A percentile compares a stretch with the other conserved stretches of the same genome.
These are phyloP conservation scores for Pontederia crassipes DNA, from an alignment of 176 grass and related monocot genomes.

Conservation along the genomic window DNA sequence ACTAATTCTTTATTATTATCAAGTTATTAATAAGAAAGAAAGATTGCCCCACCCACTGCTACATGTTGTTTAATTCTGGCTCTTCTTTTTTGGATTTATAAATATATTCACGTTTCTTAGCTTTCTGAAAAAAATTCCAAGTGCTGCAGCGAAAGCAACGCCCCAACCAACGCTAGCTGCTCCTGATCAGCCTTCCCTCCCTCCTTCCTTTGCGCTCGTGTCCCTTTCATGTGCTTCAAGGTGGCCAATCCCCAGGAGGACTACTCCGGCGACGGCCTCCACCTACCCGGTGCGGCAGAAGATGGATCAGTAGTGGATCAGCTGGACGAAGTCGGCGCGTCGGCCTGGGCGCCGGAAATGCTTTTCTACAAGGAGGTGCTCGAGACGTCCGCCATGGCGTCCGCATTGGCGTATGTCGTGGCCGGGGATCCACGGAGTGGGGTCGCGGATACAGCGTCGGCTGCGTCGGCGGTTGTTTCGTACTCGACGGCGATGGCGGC, in stretches of 20 bases:
- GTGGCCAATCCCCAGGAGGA: conserved; percentile 33
- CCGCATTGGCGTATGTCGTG: conserved; percentile 57
- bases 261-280: conserved; percentile 7
- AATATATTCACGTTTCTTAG: too few species aligned
- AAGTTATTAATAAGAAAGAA: too few species aligned
- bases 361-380: conserved; percentile 28
- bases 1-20: too few species aligned
- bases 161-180: too few species aligned
- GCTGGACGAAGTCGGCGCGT: neutral
- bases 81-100: too few species aligned
- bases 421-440: conserved; percentile 13
- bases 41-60: too few species aligned
- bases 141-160: too few species aligned
- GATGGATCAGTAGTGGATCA: neutral
- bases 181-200: neutral
- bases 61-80: too few species aligned
- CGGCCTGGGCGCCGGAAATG: neutral
- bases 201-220: neutral
- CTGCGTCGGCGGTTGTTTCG: neutral
- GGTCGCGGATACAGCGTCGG: neutral
- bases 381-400: conserved; percentile 68
- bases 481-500: neutral
- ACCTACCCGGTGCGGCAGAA: conserved; percentile 7
- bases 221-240: conserved; percentile 29
- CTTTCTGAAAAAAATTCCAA: too few species aligned